Base-by-base conservation (phyloP, 495 filamentous ascomycete species). In the Parathielavia hyrcaniae region DNA sequence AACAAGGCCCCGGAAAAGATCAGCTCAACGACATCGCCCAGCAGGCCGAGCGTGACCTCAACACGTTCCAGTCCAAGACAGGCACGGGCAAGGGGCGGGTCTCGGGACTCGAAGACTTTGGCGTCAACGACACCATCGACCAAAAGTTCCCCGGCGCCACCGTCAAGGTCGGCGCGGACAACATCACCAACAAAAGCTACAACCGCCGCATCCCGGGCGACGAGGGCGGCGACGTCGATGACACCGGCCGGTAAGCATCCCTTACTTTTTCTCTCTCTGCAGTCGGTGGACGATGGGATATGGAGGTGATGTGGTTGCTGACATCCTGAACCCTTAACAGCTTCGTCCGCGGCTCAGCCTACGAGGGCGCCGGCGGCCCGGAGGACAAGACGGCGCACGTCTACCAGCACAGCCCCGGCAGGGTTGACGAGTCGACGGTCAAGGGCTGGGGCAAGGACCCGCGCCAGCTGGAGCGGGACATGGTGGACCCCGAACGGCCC, bases 31-130 rank as follows among this genome's bases (percentile, higher is more conserved):
- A 68, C 40, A 71, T 80, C 50, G 74, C 77, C 60, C 62, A 70
- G 20, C 62, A 73, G 53, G 77, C 78, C 16, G 76, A 81, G 67
- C 69, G 61, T 23, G 78, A 79, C 59, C 70, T 81, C 44, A 77
- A 77, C 64, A 71, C 64, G 20, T 70, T 74, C 60, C 64, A 69
- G 32, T 57, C 73, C 43, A 79, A 80, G 52, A 72, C 72, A 2
- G 77, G 75, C 43, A 54, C 55, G 9, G 77, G 75, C 45, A 55
- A 52, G 11, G 50, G 45, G 17, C 67, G 58, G 40, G 55, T 53
- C 4, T 48, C 65, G 4, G 59, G 50, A 1, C 59, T 61, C 26
- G 70, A 71, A 4, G 67, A 72, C 11, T 53, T 67, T 0, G 71
- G 69, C 30, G 66, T 73, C 38, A 67, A 72, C 53, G 63, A 67